These are phyloP conservation scores for Plasmopara muralis DNA, from an alignment of 352 stramenopile species.

Conservation along the genomic window DNA sequence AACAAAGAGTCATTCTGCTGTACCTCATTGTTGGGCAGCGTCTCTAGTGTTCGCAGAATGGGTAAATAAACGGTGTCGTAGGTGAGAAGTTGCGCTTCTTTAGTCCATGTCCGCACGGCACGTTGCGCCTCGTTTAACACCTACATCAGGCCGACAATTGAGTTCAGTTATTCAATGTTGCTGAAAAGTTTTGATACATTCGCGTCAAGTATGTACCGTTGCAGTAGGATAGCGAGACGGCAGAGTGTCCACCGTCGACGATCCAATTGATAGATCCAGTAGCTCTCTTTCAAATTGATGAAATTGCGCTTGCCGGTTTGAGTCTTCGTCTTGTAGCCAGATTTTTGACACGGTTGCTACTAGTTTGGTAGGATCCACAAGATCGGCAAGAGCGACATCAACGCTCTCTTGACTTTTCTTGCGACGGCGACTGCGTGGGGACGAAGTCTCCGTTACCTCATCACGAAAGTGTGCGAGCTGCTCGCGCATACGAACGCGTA, in stretches of 20 bases:
- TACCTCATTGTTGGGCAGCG: slow-evolving; percentile 44
- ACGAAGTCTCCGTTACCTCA: slow-evolving; percentile 22
- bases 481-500: slow-evolving; percentile 50
- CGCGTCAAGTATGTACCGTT: slow-evolving; percentile 11
- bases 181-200: background rate
- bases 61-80: slow-evolving; percentile 67
- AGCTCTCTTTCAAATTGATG: slow-evolving; percentile 49
- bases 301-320: slow-evolving; percentile 34
- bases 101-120: slow-evolving; percentile 40
- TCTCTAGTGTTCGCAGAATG: slow-evolving; percentile 44
- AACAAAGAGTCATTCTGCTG: background rate
- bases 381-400: slow-evolving; percentile 19
- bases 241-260: slow-evolving; percentile 7
- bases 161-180: background rate
- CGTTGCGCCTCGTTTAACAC: slow-evolving; percentile 42
- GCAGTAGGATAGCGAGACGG: slow-evolving; percentile 17
- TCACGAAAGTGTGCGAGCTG: slow-evolving; percentile 39
- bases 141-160: slow-evolving; percentile 13
- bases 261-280: slow-evolving; percentile 13
- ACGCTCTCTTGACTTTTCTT: slow-evolving; percentile 27
- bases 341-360: slow-evolving; percentile 27
- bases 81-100: slow-evolving; percentile 53
- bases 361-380: slow-evolving; percentile 41
- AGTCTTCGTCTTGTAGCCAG: slow-evolving; percentile 50
- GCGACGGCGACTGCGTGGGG: slow-evolving; percentile 13